phyloP scores from a whole-genome alignment of 805 yeast species.

The Wickerhamia fluorescens region DNA sequence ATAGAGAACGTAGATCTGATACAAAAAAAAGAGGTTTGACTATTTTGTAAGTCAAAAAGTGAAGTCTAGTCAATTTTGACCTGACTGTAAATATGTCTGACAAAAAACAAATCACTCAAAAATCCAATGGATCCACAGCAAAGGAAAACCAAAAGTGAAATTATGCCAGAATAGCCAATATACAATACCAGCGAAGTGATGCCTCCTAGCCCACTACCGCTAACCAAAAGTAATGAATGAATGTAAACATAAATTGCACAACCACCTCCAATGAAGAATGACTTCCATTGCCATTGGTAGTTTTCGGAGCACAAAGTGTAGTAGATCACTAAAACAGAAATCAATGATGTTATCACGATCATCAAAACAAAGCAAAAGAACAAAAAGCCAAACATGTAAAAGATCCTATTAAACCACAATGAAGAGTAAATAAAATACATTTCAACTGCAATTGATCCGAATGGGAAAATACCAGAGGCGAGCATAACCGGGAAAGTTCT shows the following conservation, averaged over 20 bases:
- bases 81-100: slow-evolving; percentile 71
- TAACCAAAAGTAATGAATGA: slow-evolving; percentile 72
- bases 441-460: slow-evolving; percentile 91
- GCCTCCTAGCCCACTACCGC: slow-evolving; percentile 58
- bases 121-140: slow-evolving; percentile 88
- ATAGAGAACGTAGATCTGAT: no score
- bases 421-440: slow-evolving; percentile 88
- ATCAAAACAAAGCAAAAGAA: slow-evolving; percentile 82
- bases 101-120: slow-evolving; percentile 63
- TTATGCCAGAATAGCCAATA: slow-evolving; percentile 72
- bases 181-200: slow-evolving; percentile 71
- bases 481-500: slow-evolving; percentile 59
- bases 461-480: slow-evolving; percentile 87
- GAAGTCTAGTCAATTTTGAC: slow-evolving; percentile 84
- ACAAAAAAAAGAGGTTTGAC: no score
- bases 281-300: slow-evolving; percentile 97
- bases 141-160: slow-evolving; percentile 65
- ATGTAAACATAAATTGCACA: slow-evolving; percentile 77
- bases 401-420: slow-evolving; percentile 88
- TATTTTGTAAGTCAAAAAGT: no score
- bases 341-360: slow-evolving; percentile 73
- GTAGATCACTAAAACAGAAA: slow-evolving; percentile 74
- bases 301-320: slow-evolving; percentile 84
- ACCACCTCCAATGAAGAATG: slow-evolving; percentile 82
- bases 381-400: slow-evolving; percentile 96